Percentiles rank a stretch among this genome's conserved stretches.
Conservation (phyloP, 176 grass and related monocot species). For the Hsuehochloa calcarea region DNA sequence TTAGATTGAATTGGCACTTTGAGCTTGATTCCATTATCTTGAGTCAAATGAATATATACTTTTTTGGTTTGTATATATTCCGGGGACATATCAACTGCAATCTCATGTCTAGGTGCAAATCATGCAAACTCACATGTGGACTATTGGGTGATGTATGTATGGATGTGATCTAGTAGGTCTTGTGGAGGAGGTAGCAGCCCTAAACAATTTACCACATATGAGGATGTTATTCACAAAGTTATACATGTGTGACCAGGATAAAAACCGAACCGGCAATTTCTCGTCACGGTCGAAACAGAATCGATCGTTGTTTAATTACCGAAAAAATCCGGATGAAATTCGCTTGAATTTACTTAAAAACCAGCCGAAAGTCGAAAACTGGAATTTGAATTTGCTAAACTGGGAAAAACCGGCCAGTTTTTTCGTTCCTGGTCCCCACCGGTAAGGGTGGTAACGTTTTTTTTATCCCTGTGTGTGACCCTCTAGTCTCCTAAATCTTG, state of each 20-base stretch:
- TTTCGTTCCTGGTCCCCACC: too few relatives aligned
- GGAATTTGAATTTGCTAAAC: too few relatives aligned
- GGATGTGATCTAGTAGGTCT: neutral
- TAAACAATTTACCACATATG: neutral
- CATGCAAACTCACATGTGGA: neutral
- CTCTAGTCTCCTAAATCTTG: neutral
- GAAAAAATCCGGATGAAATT: too few relatives aligned
- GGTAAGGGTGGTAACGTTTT: too few relatives aligned
- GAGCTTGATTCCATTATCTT: neutral
- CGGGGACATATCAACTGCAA: neutral
- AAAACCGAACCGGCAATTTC: too few relatives aligned
- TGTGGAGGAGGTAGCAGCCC: neutral
- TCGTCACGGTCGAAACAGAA: too few relatives aligned
- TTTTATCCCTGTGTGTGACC: too few relatives aligned
- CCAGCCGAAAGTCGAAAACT: too few relatives aligned
- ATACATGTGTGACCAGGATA: neutral
- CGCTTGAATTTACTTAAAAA: too few relatives aligned
- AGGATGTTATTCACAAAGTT: neutral
- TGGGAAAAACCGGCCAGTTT: too few relatives aligned
- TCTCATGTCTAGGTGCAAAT: neutral
- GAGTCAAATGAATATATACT: neutral
- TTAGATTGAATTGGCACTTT: neutral
- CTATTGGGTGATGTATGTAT: neutral
- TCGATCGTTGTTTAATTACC: too few relatives aligned
- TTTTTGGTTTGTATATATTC: neutral